Conservation (phyloP, 352 stramenopile species). For the Phytophthora pistaciae region DNA sequence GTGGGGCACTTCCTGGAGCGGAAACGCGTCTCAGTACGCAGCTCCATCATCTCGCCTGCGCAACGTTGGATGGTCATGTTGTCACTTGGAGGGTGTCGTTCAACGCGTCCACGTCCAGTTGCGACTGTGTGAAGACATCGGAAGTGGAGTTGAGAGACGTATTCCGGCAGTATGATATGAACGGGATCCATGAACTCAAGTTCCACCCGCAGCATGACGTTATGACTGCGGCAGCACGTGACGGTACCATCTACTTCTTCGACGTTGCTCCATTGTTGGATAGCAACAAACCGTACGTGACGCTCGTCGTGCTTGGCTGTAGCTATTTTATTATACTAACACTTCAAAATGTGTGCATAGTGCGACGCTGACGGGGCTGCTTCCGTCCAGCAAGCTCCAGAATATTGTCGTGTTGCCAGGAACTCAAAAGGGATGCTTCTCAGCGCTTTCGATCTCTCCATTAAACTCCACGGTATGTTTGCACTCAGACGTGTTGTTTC, state of each 20-base stretch:
- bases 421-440: conserved; percentile 53
- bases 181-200: conserved; percentile 69
- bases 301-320: neutral
- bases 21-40: conserved; percentile 41
- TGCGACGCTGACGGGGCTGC: conserved; percentile 48
- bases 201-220: conserved; percentile 69
- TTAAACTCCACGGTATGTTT: conserved; percentile 45
- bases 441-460: conserved; percentile 53
- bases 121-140: conserved; percentile 61
- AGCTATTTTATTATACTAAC: conserved; percentile 5
- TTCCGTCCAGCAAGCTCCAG: conserved; percentile 64
- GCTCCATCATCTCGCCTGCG: conserved; percentile 56
- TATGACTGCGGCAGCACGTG: conserved; percentile 60
- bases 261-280: conserved; percentile 60
- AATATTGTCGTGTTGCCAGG: conserved; percentile 51
- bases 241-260: conserved; percentile 80
- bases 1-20: conserved; percentile 32
- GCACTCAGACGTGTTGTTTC: neutral
- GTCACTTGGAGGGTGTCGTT: conserved; percentile 61
- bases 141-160: conserved; percentile 72
- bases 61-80: conserved; percentile 67
- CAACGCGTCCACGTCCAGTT: conserved; percentile 37
- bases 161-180: conserved; percentile 65
- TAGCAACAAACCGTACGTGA: conserved; percentile 60
- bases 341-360: conserved; percentile 19